Evolutionary conservation across 768 basidiomycete species (phyloP).

Genomic region (Lyophyllum decastes): DNA sequence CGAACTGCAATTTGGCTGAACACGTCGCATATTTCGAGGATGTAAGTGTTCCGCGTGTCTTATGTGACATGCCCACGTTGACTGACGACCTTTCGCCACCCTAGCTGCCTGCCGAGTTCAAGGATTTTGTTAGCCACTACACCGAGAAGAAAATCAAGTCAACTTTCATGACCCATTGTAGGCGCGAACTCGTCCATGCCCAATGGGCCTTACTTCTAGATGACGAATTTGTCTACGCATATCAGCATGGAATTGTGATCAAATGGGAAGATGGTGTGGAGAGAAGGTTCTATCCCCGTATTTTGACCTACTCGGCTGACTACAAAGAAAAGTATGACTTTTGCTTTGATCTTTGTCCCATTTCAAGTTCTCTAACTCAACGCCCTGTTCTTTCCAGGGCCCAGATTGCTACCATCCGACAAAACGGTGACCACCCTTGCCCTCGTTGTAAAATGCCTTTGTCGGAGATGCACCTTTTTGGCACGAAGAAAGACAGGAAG

Average conservation of each 20-base stretch:
- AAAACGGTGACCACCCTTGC: not conserved
- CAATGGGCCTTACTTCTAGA: conserved; percentile 26
- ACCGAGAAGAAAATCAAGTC: too few species aligned
- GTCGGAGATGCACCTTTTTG: not conserved
- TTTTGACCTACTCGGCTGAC: conserved; percentile 33
- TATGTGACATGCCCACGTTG: not conserved
- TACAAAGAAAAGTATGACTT: conserved; percentile 38
- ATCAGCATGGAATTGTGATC: conserved; percentile 29
- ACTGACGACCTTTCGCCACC: not conserved
- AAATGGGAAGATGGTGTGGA: conserved; percentile 29
- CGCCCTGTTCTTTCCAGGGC: not conserved
- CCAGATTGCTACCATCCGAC: not conserved
- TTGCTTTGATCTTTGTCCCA: too few species aligned
- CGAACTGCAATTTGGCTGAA: conserved; percentile 18
- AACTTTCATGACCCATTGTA: too few species aligned
- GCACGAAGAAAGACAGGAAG: not conserved
- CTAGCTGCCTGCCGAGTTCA: conserved; percentile 10
- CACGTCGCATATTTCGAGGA: conserved; percentile 29
- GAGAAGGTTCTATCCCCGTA: too few species aligned
- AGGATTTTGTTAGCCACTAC: too few species aligned
- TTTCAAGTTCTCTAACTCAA: not conserved
- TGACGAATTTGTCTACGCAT: conserved; percentile 25
- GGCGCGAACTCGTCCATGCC: too few species aligned
- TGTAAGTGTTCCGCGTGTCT: conserved; percentile 17
- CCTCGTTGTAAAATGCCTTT: too few species aligned